Base-by-base conservation (phyloP, 2,329 filamentous ascomycete genomes). In the Pseudogymnoascus sp. region DNA sequence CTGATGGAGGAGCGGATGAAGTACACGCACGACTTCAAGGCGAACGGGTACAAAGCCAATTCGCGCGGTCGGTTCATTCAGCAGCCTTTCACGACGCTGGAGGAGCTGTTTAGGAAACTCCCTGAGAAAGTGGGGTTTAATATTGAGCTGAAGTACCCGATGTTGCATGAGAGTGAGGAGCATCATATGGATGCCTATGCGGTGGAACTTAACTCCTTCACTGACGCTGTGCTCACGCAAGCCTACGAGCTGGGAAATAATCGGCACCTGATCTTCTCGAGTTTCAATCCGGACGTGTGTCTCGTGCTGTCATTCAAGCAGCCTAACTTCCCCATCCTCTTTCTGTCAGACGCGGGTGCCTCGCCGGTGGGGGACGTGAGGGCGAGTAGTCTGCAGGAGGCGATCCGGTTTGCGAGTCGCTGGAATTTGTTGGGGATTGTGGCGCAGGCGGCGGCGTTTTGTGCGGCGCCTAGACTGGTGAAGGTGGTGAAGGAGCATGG, bases 71-170 rank as follows among this genome's bases (percentile, higher is more conserved):
- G 92, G 73, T 96, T 96, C 71, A 98, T 99, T 71, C 93, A 98
- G 75, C 92, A 90, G 0, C 92, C 93, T 0, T 99, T 99, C 77
- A 93, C 93, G 6, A 99, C 95, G 0, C 81, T 99, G 4, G 92
- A 97, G 75, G 92, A 97, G 67, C 87, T 98, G 74, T 97, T 99
- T 78, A 84, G 85, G 71, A 88, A 93, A 73, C 79, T 99, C 0
- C 92, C 92, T 0, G 84, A 89, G 67, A 82, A 85, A 13, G 90
- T 96, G 21, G 93, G 95, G 13, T 99, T 99, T 83, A 98, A 99
- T 77, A 96, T 99, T 70, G 95, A 99, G 79, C 90, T 99, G 84
- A 98, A 99, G 78, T 99, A 99, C 74, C 95, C 95, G 4, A 98
- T 98, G 93, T 85, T 99, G 45, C 89, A 93, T 74, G 96, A 99